Percentiles rank a stretch among this genome's conserved stretches.
Evolutionary conservation across 2,329 filamentous ascomycete species (phyloP).

Genomic region (Pestalotiopsis sp.): DNA sequence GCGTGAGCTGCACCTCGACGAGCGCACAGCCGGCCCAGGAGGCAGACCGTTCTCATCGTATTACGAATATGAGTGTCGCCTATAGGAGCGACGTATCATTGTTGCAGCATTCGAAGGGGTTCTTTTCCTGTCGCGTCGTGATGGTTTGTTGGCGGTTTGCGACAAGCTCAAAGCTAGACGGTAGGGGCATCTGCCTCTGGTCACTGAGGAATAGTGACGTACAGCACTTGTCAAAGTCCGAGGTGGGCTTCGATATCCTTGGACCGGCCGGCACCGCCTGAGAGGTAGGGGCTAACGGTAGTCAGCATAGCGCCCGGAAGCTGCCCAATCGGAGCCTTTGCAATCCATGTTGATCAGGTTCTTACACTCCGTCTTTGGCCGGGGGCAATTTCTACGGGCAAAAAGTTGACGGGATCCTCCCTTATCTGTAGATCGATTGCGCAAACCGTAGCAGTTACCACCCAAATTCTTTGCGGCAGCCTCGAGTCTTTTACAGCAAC

Average conservation of each 20-base stretch:
- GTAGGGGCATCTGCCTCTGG: no score
- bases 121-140: background rate
- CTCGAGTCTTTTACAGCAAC: background rate
- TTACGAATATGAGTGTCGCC: slow-evolving; percentile 2
- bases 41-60: slow-evolving; percentile 49
- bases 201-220: slow-evolving; percentile 8
- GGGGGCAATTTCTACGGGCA: slow-evolving; percentile 4
- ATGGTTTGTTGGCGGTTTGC: background rate
- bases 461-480: background rate
- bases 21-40: slow-evolving; percentile 45
- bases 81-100: slow-evolving; percentile 10
- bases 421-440: slow-evolving; percentile 8
- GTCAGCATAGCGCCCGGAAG: background rate
- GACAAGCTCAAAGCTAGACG: background rate
- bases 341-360: background rate
- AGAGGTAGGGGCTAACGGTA: background rate
- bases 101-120: slow-evolving; percentile 6
- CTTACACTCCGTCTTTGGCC: slow-evolving; percentile 1
- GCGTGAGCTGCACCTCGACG: slow-evolving; percentile 22
- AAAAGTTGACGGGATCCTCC: slow-evolving; percentile 10
- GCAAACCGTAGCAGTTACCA: background rate
- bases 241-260: background rate
- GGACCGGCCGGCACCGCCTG: background rate
- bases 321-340: background rate
- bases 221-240: background rate